phyloP scores from a whole-genome alignment of 2,329 filamentous ascomycete genomes.

The Xylaria sp. region DNA sequence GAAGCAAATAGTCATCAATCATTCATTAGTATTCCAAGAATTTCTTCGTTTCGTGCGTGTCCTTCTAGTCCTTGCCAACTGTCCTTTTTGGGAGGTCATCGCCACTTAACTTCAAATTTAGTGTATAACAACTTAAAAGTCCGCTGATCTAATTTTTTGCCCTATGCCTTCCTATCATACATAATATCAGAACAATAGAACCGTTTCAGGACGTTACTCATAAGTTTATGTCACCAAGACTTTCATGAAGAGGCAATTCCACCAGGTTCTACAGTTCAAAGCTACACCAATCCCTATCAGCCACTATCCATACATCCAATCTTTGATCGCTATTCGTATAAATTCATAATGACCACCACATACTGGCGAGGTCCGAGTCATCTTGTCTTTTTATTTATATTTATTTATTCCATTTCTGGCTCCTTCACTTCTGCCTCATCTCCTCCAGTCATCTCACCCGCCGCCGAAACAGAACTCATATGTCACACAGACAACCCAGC shows the following conservation, averaged over 20 bases:
- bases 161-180: background rate
- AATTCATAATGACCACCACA: constrained; percentile 38
- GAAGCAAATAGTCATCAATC: background rate
- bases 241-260: background rate
- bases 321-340: background rate
- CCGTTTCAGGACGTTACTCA: background rate
- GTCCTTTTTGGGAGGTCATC: constrained; percentile 45
- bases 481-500: constrained; percentile 68
- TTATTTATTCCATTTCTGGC: constrained; percentile 38
- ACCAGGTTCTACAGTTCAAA: background rate
- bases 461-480: constrained; percentile 65
- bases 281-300: background rate
- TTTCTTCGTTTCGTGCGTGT: constrained; percentile 43
- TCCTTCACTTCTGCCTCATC: constrained; percentile 46
- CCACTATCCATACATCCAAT: background rate
- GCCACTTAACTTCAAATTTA: constrained; percentile 41
- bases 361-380: constrained; percentile 32
- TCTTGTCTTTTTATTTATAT: constrained; percentile 32
- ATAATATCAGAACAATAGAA: background rate
- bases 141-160: background rate
- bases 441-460: constrained; percentile 49
- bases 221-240: background rate
- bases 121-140: constrained; percentile 8
- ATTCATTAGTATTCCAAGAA: constrained; percentile 25
- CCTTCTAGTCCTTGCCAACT: constrained; percentile 47